Evolutionary conservation across 768 basidiomycete species (phyloP), one percentile per base, ranked within the genome.

Genomic region (Hygrocybe punicea): DNA sequence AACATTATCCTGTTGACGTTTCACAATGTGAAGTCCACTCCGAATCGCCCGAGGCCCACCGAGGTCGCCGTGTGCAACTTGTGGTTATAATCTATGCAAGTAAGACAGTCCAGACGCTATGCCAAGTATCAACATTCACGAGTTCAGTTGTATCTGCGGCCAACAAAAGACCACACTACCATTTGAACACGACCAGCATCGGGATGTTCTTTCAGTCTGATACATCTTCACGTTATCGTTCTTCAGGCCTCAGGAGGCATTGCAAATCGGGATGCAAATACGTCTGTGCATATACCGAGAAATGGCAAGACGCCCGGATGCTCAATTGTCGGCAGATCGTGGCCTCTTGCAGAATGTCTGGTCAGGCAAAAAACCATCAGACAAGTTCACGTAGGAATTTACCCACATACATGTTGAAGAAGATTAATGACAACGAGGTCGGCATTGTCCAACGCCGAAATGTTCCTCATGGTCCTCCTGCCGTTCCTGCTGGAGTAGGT

Each of bases 251-350:
- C 9, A n/a, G 9, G 36, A 37, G n/a, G 9, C 36, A 37, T 37
- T 9, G 9, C 9, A 37, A 37, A 37, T n/a, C 36, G 36, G 9
- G 36, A n/a, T 9, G 36, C n/a, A 37, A 37, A 37, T n/a, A 37
- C 9, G 9, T 37, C 36, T 9, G 9, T 37, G 36, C 9, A 52
- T 14, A 52, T 34, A 2, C 56, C 56, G 14, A 53, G 33, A 16
- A 57, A 50, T n/a, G 2, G 17, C 23, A 57, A 49, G 24, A 57
- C 39, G 35, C 52, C 52, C 14, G 52, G 56, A 53, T 57, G 56
- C 52, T 53, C 7, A 57, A 39, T 7, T 34, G 23, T 19, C 50
- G 2, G 51, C 56, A 57, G 4, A 57, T 21, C 1, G 6, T 2
- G 21, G 47, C 50, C 17, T 57, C 56, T 36, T 49, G 11, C 49